Evolutionary conservation across 805 yeast genomes (phyloP).

Genomic region (Wickerhamiella shivajii): DNA sequence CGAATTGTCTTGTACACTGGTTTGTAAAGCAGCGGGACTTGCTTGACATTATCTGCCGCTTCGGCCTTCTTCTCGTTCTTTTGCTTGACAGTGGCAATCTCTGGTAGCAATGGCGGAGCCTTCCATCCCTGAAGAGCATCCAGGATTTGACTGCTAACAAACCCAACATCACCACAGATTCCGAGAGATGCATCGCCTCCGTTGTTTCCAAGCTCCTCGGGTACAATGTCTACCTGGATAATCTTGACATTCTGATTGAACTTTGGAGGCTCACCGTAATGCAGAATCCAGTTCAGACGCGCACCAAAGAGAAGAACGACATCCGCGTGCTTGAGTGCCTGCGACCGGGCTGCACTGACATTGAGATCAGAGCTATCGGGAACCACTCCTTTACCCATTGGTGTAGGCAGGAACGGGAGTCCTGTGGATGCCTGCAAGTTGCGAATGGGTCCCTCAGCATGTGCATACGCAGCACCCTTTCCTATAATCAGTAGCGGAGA

Average conservation of each 20-base stretch:
- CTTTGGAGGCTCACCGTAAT: slow-evolving; percentile 46
- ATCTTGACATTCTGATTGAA: slow-evolving; percentile 33
- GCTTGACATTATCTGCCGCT: slow-evolving; percentile 23
- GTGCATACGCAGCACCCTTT: slow-evolving; percentile 44
- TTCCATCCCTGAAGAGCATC: slow-evolving; percentile 23
- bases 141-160: slow-evolving; percentile 28
- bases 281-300: slow-evolving; percentile 59
- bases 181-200: slow-evolving; percentile 29
- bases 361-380: slow-evolving; percentile 35
- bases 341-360: slow-evolving; percentile 49
- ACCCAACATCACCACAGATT: slow-evolving; percentile 40
- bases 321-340: slow-evolving; percentile 43
- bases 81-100: slow-evolving; percentile 16
- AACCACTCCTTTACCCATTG: slow-evolving; percentile 66
- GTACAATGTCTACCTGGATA: slow-evolving; percentile 41
- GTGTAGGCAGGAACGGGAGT: slow-evolving; percentile 53
- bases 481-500: slow-evolving; percentile 47
- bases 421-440: slow-evolving; percentile 30
- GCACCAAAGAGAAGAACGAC: slow-evolving; percentile 50
- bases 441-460: slow-evolving; percentile 29
- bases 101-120: slow-evolving; percentile 23
- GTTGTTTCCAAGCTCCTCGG: slow-evolving; percentile 40
- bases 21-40: slow-evolving; percentile 32
- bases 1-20: slow-evolving; percentile 38
- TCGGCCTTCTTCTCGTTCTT: slow-evolving; percentile 26